These are phyloP conservation scores for Apiospora saccharicola DNA, from an alignment of 2,329 filamentous ascomycete species.

Conservation along the genomic window DNA sequence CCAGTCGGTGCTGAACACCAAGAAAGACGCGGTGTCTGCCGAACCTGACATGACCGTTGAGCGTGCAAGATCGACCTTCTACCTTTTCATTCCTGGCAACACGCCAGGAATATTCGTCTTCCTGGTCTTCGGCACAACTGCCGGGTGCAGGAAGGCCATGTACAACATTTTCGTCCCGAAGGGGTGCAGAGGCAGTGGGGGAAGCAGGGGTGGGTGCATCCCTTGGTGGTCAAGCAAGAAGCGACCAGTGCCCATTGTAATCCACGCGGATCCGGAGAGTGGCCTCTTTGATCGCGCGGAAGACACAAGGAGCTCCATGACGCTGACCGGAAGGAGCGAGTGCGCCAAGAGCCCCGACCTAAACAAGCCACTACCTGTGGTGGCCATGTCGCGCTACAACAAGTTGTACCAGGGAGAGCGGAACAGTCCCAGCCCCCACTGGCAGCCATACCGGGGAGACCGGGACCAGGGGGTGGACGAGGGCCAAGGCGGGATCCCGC, in stretches of 20 bases:
- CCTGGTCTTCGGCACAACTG: conserved; percentile 32
- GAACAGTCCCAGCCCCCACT: neutral
- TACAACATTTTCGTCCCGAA: conserved; percentile 27
- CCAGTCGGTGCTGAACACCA: conserved; percentile 34
- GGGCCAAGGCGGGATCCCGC: conserved; percentile 20
- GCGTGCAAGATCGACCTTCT: conserved; percentile 29
- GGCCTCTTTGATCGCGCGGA: conserved; percentile 5
- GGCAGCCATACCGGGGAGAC: neutral
- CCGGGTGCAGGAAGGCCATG: conserved; percentile 30
- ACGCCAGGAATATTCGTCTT: conserved; percentile 32
- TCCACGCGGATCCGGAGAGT: neutral
- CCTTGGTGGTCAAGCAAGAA: neutral
- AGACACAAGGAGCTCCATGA: neutral
- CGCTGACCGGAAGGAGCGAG: neutral
- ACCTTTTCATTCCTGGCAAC: conserved; percentile 31
- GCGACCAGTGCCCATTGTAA: neutral
- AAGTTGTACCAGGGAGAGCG: conserved; percentile 2
- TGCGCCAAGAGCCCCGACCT: neutral
- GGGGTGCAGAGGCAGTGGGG: conserved; percentile 10
- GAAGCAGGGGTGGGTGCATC: neutral
- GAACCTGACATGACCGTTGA: conserved; percentile 29
- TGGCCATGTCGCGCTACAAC: conserved; percentile 26
- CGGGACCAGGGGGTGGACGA: neutral
- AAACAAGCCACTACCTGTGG: conserved; percentile 21
- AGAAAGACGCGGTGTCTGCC: conserved; percentile 24